phyloP scores from a whole-genome alignment of 139 green algal species.

The Zygnema cylindricum region DNA sequence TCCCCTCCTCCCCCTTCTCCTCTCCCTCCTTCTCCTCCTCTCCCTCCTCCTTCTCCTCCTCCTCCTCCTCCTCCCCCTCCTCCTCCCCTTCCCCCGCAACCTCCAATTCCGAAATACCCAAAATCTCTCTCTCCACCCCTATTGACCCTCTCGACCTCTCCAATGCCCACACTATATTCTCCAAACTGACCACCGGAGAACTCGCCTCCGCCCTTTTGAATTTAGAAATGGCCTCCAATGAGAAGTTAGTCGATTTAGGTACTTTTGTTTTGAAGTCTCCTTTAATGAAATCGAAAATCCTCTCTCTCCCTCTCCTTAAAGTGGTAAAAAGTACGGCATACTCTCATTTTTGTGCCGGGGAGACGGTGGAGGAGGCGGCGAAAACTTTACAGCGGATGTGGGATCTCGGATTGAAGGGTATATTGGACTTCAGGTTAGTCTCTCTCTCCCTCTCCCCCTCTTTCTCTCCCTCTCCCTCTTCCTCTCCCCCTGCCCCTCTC shows the following conservation, averaged over 20 bases:
- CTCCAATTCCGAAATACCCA: background rate
- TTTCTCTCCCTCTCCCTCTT: background rate
- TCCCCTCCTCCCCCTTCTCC: background rate
- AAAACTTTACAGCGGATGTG: conserved; percentile 35
- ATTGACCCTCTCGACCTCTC: conserved; percentile 19
- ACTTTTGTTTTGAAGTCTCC: conserved; percentile 15
- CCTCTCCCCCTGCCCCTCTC: background rate
- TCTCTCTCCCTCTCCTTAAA: conserved; percentile 11
- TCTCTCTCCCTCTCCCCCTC: background rate
- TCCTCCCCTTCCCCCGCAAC: background rate
- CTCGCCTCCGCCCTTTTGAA: conserved; percentile 43
- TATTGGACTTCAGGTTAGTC: conserved; percentile 56
- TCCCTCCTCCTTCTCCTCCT: background rate
- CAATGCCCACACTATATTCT: conserved; percentile 15
- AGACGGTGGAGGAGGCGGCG: conserved; percentile 54
- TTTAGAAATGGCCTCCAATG: conserved; percentile 29
- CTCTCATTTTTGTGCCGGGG: conserved; percentile 54
- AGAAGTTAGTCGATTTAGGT: conserved; percentile 24
- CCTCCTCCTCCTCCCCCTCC: background rate
- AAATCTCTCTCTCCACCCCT: too few species aligned
- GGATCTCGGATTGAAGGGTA: conserved; percentile 38
- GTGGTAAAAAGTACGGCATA: conserved; percentile 37
- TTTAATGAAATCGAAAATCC: background rate
- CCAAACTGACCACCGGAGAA: conserved; percentile 15
- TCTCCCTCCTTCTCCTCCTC: background rate